These are phyloP conservation scores for Tuber microsphaerosporum DNA, from an alignment of 495 filamentous ascomycete genomes.

Conservation along the genomic window DNA sequence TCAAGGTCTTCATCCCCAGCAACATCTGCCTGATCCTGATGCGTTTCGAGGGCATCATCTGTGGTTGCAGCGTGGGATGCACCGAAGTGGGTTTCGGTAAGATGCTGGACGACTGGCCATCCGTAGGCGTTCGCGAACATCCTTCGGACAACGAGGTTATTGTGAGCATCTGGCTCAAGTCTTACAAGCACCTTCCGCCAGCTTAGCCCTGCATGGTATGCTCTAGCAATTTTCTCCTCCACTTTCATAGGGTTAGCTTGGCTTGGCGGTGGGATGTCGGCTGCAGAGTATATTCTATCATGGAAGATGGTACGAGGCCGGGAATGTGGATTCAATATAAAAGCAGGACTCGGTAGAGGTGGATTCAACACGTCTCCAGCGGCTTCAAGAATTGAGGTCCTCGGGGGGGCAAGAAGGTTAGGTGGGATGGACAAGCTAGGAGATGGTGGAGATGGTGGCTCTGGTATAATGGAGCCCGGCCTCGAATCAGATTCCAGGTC, in stretches of 20 bases:
- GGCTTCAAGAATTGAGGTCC: constrained; percentile 88
- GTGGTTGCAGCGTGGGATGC: constrained; percentile 42
- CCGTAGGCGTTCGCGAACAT: constrained; percentile 97
- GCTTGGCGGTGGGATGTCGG: constrained; percentile 81
- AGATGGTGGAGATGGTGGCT: constrained; percentile 36
- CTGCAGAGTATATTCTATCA: constrained; percentile 86
- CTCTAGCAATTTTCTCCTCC: constrained; percentile 94
- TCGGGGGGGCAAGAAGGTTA: constrained; percentile 58
- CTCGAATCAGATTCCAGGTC: constrained; percentile 8
- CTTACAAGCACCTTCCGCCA: constrained; percentile 97
- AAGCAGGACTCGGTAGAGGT: constrained; percentile 70
- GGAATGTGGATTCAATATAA: constrained; percentile 69
- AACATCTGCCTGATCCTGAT: constrained; percentile 20
- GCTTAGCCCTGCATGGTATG: constrained; percentile 79
- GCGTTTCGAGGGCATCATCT: constrained; percentile 21
- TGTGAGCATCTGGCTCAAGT: constrained; percentile 93
- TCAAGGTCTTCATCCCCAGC: constrained; percentile 9
- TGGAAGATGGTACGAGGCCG: constrained; percentile 94
- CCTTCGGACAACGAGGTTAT: constrained; percentile 91
- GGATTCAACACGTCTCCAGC: constrained; percentile 88
- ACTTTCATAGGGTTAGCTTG: constrained; percentile 57
- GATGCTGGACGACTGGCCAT: constrained; percentile 90
- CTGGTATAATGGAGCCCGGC: constrained; percentile 12
- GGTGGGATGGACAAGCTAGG: constrained; percentile 43
- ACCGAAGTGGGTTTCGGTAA: constrained; percentile 87